These are phyloP conservation scores for Aspergillus sp. DNA, from an alignment of 2,329 filamentous ascomycete genomes.

Conservation along the genomic window DNA sequence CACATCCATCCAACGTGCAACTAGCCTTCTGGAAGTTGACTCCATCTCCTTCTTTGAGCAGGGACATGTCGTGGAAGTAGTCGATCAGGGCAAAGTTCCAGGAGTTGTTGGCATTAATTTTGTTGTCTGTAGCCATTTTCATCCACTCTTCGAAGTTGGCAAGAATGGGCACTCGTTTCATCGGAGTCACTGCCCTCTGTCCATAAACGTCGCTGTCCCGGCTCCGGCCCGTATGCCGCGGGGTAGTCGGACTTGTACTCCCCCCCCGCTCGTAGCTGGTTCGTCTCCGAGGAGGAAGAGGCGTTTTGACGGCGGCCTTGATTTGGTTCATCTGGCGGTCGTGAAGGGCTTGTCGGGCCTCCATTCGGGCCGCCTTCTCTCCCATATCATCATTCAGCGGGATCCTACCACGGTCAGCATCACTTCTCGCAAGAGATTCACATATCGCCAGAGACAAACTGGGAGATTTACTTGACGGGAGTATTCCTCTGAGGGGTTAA, in stretches of 20 bases:
- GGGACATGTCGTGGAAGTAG: constrained; percentile 98
- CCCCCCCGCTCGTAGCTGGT: constrained; percentile 28
- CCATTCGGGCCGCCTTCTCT: constrained; percentile 81
- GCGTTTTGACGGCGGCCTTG: constrained; percentile 58
- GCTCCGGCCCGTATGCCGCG: constrained; percentile 31
- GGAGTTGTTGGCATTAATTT: constrained; percentile 95
- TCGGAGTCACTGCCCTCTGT: constrained; percentile 74
- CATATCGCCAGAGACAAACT: neutral
- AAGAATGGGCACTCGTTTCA: constrained; percentile 90
- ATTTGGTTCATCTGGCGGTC: constrained; percentile 89
- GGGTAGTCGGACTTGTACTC: constrained; percentile 44
- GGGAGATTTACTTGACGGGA: constrained; percentile 39
- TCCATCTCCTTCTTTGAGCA: constrained; percentile 89
- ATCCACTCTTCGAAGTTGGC: constrained; percentile 99
- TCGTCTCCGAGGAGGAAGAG: constrained; percentile 34
- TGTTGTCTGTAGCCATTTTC: constrained; percentile 99
- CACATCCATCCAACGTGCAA: constrained; percentile 93
- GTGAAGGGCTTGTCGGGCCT: constrained; percentile 79
- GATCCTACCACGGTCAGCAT: constrained; percentile 51
- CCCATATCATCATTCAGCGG: constrained; percentile 91
- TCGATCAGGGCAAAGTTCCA: constrained; percentile 99
- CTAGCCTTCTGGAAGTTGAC: constrained; percentile 99
- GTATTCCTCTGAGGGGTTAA: constrained; percentile 46
- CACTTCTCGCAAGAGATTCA: neutral
- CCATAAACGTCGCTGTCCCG: constrained; percentile 48